These are phyloP conservation scores for Camellia lanceoleosa DNA, from an alignment of 148 eudicot species.

Conservation along the genomic window DNA sequence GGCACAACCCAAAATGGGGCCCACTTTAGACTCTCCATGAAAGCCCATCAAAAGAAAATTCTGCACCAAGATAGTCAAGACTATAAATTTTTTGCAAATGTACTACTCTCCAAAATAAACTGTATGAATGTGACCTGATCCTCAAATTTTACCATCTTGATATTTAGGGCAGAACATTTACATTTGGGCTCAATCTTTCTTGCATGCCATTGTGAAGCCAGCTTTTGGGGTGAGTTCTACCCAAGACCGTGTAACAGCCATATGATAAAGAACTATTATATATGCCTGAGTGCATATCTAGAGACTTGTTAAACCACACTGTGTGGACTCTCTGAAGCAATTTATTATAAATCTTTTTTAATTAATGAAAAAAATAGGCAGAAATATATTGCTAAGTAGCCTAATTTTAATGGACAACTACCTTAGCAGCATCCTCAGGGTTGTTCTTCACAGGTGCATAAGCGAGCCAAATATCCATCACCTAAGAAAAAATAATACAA, in stretches of 20 bases:
- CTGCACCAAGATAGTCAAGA: no score
- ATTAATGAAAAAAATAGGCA: neutral
- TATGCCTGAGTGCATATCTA: neutral
- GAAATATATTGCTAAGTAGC: neutral
- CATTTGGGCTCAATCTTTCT: neutral
- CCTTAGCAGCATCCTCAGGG: conserved; percentile 99
- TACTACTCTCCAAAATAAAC: neutral
- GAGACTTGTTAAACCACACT: neutral
- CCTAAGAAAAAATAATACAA: conserved; percentile 35
- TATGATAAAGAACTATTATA: neutral
- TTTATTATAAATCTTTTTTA: neutral
- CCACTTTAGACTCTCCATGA: neutral
- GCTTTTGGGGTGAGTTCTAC: no score
- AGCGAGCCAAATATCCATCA: conserved; percentile 93
- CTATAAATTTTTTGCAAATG: no score
- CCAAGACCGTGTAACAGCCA: no score
- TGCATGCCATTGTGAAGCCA: neutral
- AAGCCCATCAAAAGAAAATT: neutral
- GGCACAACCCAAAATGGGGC: neutral
- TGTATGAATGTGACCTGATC: neutral
- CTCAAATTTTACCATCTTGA: no score
- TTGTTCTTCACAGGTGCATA: conserved; percentile 99
- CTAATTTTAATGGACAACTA: conserved; percentile 10
- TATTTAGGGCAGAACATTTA: neutral
- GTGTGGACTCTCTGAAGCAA: neutral